Percentiles rank a stretch among this genome's conserved stretches.
phyloP scores from a whole-genome alignment of 306 rosid species.

The Casuarina glauca region DNA sequence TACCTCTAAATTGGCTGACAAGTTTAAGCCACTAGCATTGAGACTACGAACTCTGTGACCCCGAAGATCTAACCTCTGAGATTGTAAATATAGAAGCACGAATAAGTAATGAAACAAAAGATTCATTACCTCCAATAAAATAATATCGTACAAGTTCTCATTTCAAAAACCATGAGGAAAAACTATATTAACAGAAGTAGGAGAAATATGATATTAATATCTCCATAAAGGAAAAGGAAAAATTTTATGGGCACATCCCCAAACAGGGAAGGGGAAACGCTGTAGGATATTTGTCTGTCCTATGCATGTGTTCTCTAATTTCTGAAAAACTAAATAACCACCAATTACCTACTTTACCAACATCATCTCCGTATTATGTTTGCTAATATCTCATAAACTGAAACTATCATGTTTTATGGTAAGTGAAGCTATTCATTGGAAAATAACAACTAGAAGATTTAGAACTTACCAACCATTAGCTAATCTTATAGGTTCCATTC shows the following conservation, averaged over 20 bases:
- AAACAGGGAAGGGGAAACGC: constrained; percentile 4
- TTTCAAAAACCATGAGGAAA: background rate
- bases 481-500: background rate
- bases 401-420: background rate
- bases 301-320: constrained; percentile 3
- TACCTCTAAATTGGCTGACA: constrained; percentile 95
- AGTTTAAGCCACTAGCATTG: constrained; percentile 83
- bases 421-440: background rate
- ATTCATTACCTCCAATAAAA: background rate
- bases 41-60: constrained; percentile 96
- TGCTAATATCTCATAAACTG: background rate
- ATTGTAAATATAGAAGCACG: constrained; percentile 24
- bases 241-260: background rate
- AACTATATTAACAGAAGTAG: constrained; percentile 5
- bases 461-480: background rate
- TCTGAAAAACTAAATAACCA: background rate
- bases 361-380: background rate
- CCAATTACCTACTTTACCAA: background rate
- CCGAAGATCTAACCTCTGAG: constrained; percentile 94
- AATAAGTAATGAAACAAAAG: constrained; percentile 25
- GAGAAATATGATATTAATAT: constrained; percentile 2
- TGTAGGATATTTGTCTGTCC: background rate
- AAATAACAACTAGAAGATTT: background rate
- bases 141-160: background rate
- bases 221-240: constrained; percentile 22